These are phyloP conservation scores for Chalaropsis ovoidea DNA, from an alignment of 2,329 filamentous ascomycete genomes.

Conservation along the genomic window DNA sequence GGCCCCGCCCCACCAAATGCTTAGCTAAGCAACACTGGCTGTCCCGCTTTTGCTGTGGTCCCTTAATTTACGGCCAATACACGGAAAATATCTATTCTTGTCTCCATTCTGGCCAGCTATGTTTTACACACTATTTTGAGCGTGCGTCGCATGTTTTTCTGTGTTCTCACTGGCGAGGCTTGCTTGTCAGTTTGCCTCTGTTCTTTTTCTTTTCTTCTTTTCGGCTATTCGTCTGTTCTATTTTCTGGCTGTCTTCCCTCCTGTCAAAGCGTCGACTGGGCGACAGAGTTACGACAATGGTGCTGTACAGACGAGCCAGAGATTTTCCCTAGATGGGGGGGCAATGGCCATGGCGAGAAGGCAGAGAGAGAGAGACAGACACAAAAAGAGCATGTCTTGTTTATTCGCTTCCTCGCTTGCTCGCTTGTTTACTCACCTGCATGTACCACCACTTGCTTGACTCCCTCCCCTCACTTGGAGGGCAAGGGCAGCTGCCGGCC, in stretches of 20 bases:
- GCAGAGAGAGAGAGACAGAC: not conserved
- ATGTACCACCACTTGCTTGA: not conserved
- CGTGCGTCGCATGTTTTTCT: too few species aligned
- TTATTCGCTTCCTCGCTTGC: not conserved
- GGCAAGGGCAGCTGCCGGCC: not conserved
- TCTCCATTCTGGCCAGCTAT: not conserved
- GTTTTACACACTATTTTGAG: constrained; percentile 5
- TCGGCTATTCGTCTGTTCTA: not conserved
- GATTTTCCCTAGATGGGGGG: not conserved
- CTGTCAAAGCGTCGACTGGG: not conserved
- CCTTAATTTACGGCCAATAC: constrained; percentile 4
- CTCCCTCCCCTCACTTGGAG: not conserved
- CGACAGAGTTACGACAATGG: not conserved
- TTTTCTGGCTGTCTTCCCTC: not conserved
- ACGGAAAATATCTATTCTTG: not conserved
- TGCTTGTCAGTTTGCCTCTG: too few species aligned
- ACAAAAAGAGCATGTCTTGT: too few species aligned
- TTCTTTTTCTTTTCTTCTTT: not conserved
- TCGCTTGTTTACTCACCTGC: not conserved
- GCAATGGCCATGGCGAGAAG: not conserved
- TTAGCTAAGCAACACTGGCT: not conserved
- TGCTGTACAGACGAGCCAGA: constrained; percentile 1
- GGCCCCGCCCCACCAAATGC: not conserved
- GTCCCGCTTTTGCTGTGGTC: constrained; percentile 2
- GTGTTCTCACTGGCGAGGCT: too few species aligned